Evolutionary conservation across 1,284 basidiomycete species (phyloP).

Genomic region (Cryptococcus neoformans): DNA sequence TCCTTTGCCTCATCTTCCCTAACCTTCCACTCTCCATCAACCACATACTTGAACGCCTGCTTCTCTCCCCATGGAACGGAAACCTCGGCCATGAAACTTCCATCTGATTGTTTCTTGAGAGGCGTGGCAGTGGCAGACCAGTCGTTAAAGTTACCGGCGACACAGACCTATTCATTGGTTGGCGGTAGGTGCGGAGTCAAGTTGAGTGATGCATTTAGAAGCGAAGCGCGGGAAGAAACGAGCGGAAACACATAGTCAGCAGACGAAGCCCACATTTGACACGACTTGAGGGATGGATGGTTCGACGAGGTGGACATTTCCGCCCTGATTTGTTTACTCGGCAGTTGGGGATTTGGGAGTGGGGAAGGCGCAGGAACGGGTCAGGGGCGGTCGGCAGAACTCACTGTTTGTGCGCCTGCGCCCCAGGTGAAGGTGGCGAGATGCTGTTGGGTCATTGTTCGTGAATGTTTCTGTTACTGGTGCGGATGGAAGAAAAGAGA

Average conservation of each 20-base stretch:
- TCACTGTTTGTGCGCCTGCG: slow-evolving; percentile 39
- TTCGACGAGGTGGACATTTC: neutral
- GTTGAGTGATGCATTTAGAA: neutral
- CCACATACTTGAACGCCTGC: slow-evolving; percentile 50
- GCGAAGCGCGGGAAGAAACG: neutral
- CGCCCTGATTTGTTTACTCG: no score
- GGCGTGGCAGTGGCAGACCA: slow-evolving; percentile 45
- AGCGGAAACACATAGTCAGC: neutral
- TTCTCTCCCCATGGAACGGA: slow-evolving; percentile 46
- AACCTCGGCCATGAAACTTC: slow-evolving; percentile 35
- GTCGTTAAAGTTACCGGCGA: slow-evolving; percentile 48
- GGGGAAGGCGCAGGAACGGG: neutral
- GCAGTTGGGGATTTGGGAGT: no score
- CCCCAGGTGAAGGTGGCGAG: slow-evolving; percentile 43
- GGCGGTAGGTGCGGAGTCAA: neutral
- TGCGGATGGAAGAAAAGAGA: no score
- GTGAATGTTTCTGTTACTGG: neutral
- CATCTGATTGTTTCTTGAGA: slow-evolving; percentile 38
- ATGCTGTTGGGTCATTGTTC: slow-evolving; percentile 23
- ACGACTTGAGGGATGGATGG: neutral
- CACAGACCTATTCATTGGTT: slow-evolving; percentile 30
- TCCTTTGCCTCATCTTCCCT: slow-evolving; percentile 50
- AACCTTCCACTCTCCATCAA: slow-evolving; percentile 49
- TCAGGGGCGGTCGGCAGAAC: slow-evolving; percentile 12
- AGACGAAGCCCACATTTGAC: no score